Percentiles rank a stretch among this genome's conserved stretches.
Evolutionary conservation across 352 stramenopile genomes (phyloP).

Genomic region (Globisporangium echinulatum): DNA sequence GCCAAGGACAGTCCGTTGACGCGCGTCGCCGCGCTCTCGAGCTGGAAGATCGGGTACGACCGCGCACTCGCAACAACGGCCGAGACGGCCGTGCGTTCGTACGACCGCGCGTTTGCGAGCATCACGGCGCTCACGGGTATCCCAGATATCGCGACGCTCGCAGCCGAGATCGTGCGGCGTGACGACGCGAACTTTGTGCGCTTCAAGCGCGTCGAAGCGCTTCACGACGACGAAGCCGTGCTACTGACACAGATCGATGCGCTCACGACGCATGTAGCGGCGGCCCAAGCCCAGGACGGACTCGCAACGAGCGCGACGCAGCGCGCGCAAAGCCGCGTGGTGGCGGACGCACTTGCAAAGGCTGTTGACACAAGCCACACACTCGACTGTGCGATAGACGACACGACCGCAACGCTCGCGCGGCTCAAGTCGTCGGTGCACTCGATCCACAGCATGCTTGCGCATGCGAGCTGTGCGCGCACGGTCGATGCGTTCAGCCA

Average conservation of each 20-base stretch:
- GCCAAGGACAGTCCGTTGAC: slow-evolving; percentile 32
- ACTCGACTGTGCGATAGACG: slow-evolving; percentile 51
- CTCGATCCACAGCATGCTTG: slow-evolving; percentile 66
- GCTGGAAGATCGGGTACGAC: slow-evolving; percentile 75
- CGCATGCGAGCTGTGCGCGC: slow-evolving; percentile 41
- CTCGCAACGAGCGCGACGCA: slow-evolving; percentile 51
- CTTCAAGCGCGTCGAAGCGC: slow-evolving; percentile 67
- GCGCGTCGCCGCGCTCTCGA: slow-evolving; percentile 48
- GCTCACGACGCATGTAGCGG: slow-evolving; percentile 41
- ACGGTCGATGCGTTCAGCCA: slow-evolving; percentile 27
- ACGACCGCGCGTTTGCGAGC: slow-evolving; percentile 52
- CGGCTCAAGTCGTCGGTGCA: slow-evolving; percentile 66
- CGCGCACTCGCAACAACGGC: slow-evolving; percentile 38
- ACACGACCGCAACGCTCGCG: slow-evolving; percentile 40
- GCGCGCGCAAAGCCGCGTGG: slow-evolving; percentile 42
- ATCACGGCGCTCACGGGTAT: slow-evolving; percentile 56
- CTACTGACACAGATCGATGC: slow-evolving; percentile 44
- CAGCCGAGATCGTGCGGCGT: slow-evolving; percentile 40
- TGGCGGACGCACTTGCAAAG: slow-evolving; percentile 30
- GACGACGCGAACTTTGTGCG: slow-evolving; percentile 79
- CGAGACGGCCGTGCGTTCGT: slow-evolving; percentile 45
- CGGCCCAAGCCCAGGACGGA: slow-evolving; percentile 62
- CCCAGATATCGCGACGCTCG: slow-evolving; percentile 40
- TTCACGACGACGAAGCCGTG: slow-evolving; percentile 49
- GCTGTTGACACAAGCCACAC: slow-evolving; percentile 34